phyloP scores from a whole-genome alignment of 441 rosid species.

The Erodium texanum region DNA sequence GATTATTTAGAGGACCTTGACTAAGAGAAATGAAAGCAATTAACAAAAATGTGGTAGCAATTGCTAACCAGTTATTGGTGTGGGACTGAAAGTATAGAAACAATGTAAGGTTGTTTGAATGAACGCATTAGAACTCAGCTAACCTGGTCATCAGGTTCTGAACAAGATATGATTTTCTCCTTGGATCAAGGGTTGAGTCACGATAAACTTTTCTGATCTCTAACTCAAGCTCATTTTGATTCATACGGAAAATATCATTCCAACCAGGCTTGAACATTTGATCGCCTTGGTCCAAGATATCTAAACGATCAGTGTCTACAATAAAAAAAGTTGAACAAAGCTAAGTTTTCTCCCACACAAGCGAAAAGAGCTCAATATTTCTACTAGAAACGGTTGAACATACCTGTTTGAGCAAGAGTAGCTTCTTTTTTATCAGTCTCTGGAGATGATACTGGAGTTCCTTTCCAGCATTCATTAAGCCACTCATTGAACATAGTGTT shows the following conservation, averaged over 20 bases:
- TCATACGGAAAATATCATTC: slow-evolving; percentile 99
- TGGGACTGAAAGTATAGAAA: too few relatives aligned
- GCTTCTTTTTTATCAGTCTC: slow-evolving; percentile 14
- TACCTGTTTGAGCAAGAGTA: slow-evolving; percentile 23
- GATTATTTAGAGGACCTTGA: neutral
- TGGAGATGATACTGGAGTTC: slow-evolving; percentile 15
- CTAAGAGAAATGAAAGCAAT: neutral
- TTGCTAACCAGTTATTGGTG: too few relatives aligned
- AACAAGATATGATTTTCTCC: slow-evolving; percentile 68
- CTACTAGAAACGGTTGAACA: slow-evolving; percentile 24
- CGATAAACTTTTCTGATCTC: slow-evolving; percentile 72
- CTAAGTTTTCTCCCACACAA: neutral
- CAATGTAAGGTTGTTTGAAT: neutral
- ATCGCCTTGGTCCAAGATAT: slow-evolving; percentile 61
- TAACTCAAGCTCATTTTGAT: slow-evolving; percentile 78
- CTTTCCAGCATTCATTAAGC: slow-evolving; percentile 81
- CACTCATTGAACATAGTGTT: slow-evolving; percentile 81
- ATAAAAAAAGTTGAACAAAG: neutral
- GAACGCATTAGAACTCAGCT: slow-evolving; percentile 2
- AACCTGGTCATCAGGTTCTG: slow-evolving; percentile 82
- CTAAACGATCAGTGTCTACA: slow-evolving; percentile 41
- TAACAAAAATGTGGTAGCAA: too few relatives aligned
- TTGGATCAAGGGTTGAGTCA: slow-evolving; percentile 75
- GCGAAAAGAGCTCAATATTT: slow-evolving; percentile 19
- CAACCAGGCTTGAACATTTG: slow-evolving; percentile 93